A percentile compares a stretch with the other conserved stretches of the same genome.
Conservation (phyloP, 2,329 filamentous ascomycete genomes). For the Penicillium freii region DNA sequence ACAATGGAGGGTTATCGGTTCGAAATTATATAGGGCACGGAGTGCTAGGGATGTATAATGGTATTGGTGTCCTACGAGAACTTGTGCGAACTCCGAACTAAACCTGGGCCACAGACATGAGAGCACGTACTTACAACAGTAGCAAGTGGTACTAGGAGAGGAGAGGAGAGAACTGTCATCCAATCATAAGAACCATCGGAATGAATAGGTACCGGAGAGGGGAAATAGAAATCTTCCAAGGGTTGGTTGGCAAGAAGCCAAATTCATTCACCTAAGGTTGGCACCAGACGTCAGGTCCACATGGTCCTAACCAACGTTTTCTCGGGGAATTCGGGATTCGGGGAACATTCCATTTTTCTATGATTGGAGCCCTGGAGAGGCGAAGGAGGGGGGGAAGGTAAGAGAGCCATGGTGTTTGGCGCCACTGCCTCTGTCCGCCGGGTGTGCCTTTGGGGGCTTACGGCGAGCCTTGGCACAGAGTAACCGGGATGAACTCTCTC, state of each 20-base stretch:
- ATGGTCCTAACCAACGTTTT: constrained; percentile 1
- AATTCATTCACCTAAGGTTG: neutral
- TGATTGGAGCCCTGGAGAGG: neutral
- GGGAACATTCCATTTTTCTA: neutral
- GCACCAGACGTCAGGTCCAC: constrained; percentile 6
- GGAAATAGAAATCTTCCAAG: neutral
- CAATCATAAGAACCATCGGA: neutral
- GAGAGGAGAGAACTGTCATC: neutral
- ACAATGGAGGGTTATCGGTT: neutral
- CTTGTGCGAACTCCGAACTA: constrained; percentile 1
- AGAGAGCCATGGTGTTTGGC: neutral
- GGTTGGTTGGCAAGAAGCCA: neutral
- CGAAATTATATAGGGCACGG: neutral
- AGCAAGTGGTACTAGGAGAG: neutral
- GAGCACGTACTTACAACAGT: neutral
- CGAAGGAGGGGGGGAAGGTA: neutral
- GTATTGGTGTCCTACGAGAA: neutral
- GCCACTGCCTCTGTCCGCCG: neutral
- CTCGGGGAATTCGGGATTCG: constrained; percentile 4
- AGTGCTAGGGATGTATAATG: neutral
- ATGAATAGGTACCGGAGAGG: neutral
- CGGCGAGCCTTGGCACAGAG: constrained; percentile 1
- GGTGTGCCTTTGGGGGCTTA: constrained; percentile 1
- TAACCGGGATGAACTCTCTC: neutral
- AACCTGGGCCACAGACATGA: neutral